Evolutionary conservation across 305 asterid species (phyloP), one percentile per base, ranked within the genome.

Genomic region (Fraxinus albicans): DNA sequence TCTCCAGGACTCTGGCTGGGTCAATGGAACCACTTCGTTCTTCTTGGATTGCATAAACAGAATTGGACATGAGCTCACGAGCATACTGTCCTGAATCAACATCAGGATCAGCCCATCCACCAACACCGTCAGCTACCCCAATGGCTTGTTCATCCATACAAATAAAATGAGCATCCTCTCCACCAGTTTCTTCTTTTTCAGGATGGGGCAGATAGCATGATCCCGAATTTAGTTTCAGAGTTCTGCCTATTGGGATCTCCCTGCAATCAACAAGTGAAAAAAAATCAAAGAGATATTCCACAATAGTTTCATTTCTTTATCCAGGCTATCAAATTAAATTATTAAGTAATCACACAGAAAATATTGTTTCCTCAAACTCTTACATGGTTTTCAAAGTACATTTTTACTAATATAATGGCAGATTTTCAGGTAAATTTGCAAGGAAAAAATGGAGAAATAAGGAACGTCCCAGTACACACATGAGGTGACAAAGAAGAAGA

Each of bases 81-180:
- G 99, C 98, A 89, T 96, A 96, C 70, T 55, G 83, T 70, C 99
- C 98, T 3, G 98, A 89, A 88, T 96, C 91, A 84, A 96, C 89
- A 50, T 98, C 99, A 44, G 85, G 85, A 86, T 94, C 99, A 44
- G 98, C 98, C 99, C 99, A 96, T 76, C 98, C 99, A 81, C 99
- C 99, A 0, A 96, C 99, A 80, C 98, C 99, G 86, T 96, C 99
- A 79, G 99, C 98, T 73, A 95, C 97, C 84, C 98, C 97, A 72
- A 95, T 88, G 79, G 97, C 99, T 80, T 94, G 96, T 85, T 90
- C 92, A 78, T 93, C 93, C 25, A 86, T 84, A 78, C 99, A 94
- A 50, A 95, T 94, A 88, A 95, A 95, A 87, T 95, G 98, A 84
- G 99, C 99, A 89, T 94, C 99, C 83, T 95, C 98, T 81, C 99